phyloP scores from a whole-genome alignment of 2,329 filamentous ascomycete genomes.

The Thelonectria rubi region DNA sequence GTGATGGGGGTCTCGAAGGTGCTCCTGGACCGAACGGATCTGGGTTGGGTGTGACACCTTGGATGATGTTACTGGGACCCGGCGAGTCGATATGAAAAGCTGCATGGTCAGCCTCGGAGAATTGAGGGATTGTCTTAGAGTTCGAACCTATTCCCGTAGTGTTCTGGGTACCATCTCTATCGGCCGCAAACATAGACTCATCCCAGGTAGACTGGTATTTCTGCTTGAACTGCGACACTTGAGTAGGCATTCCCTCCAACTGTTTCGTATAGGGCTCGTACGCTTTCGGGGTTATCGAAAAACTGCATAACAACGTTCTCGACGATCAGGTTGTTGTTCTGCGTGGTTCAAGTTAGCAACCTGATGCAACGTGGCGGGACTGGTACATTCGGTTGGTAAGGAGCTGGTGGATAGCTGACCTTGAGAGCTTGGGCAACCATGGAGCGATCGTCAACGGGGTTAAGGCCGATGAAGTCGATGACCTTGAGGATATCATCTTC shows the following conservation, averaged over 20 bases:
- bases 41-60: conserved; percentile 53
- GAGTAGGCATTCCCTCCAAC: conserved; percentile 24
- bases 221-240: conserved; percentile 52
- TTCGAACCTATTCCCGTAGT: conserved; percentile 56
- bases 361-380: not conserved
- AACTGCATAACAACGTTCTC: conserved; percentile 62
- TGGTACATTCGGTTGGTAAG: not conserved
- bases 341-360: conserved; percentile 9
- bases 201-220: conserved; percentile 63
- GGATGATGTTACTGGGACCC: conserved; percentile 55
- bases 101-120: conserved; percentile 43
- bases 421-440: conserved; percentile 55
- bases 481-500: conserved; percentile 51
- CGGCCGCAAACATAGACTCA: conserved; percentile 61
- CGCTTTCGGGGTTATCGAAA: conserved; percentile 56
- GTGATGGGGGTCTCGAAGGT: conserved; percentile 70
- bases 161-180: conserved; percentile 59
- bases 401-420: conserved; percentile 41
- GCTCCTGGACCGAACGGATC: conserved; percentile 55
- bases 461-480: conserved; percentile 53
- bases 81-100: conserved; percentile 67
- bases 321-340: conserved; percentile 56
- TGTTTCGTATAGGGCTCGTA: conserved; percentile 33
- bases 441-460: conserved; percentile 48
- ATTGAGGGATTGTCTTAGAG: not conserved